Evolutionary conservation across 331 rosid species (phyloP), one percentile per base, ranked within the genome.

Genomic region (Cydonia oblonga): DNA sequence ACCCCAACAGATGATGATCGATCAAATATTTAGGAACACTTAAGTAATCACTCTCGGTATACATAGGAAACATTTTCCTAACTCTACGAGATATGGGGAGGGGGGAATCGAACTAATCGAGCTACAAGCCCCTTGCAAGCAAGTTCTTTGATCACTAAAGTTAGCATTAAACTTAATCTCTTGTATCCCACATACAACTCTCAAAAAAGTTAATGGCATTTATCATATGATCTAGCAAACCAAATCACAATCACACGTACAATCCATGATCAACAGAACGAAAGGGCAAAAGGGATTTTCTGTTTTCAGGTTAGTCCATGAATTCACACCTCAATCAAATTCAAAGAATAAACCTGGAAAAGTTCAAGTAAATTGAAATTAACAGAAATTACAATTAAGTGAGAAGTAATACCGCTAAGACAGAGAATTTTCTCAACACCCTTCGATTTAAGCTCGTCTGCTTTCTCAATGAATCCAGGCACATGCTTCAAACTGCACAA

Each of bases 401-500:
- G 4, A 4, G 46, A 58, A 73, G 5, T 5, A 42, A 28, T 80
- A 90, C 98, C 96, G 10, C 98, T 90, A 67, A 90, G 57, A 14
- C 92, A 84, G 65, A 93, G 88, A 30, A 93, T n/a, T 24, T 88
- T 96, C 30, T 85, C 89, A 14, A 93, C 90, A 29, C 98, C 97
- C 96, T 93, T 91, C 13, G 80, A 72, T 80, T 93, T 93, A 42
- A 93, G 80, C 76, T 85, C 96, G 40, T 84, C 96, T 7, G 89
- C 83, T 78, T 79, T 91, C 82, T 93, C 97, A 78, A 93, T 75
- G 81, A 86, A 93, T 44, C 98, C 97, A 16, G 97, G 98, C 3
- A 91, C 92, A 78, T 93, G 98, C 89, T 93, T 93, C 91, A 85
- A 64, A 81, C 98, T 89, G 90, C 56, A 28, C 12, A 14, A 28